These are phyloP conservation scores for Saitoella complicata DNA, from an alignment of 805 yeast genomes.

Conservation along the genomic window DNA sequence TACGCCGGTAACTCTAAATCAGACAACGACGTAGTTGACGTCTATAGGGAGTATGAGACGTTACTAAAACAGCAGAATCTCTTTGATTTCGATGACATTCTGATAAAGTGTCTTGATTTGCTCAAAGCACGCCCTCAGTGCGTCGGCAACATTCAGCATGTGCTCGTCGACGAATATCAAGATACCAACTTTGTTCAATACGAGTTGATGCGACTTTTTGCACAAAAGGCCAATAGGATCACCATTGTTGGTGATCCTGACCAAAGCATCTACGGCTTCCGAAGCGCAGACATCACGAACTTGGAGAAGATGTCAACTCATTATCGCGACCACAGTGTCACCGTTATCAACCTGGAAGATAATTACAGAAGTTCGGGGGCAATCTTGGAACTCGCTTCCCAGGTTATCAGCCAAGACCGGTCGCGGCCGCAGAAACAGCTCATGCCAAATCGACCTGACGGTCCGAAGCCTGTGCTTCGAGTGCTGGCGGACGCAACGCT, in stretches of 20 bases:
- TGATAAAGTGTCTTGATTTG: conserved; percentile 38
- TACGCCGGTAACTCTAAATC: no score
- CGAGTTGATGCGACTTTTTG: conserved; percentile 41
- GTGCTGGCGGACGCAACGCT: conserved; percentile 25
- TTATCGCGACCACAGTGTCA: conserved; percentile 18
- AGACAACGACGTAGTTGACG: conserved; percentile 7
- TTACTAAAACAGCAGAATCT: conserved; percentile 27
- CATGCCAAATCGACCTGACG: conserved; percentile 4
- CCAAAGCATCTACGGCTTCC: conserved; percentile 80
- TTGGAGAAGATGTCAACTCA: conserved; percentile 37
- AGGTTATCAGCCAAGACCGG: conserved; percentile 44
- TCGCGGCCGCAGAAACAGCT: conserved; percentile 12
- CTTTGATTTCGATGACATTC: conserved; percentile 67
- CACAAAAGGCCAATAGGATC: conserved; percentile 35
- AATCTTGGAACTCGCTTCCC: conserved; percentile 49
- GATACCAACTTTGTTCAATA: conserved; percentile 74
- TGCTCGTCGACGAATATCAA: conserved; percentile 86
- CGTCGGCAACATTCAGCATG: conserved; percentile 41
- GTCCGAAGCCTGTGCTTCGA: conserved; percentile 21
- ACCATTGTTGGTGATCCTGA: conserved; percentile 95
- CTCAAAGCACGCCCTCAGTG: conserved; percentile 30
- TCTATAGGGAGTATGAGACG: conserved; percentile 40
- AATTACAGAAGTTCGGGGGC: conserved; percentile 69
- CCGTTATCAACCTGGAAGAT: conserved; percentile 34
- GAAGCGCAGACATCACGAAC: conserved; percentile 61